Conservation (phyloP, 768 basidiomycete genomes). For the Boletus sensibilis region DNA sequence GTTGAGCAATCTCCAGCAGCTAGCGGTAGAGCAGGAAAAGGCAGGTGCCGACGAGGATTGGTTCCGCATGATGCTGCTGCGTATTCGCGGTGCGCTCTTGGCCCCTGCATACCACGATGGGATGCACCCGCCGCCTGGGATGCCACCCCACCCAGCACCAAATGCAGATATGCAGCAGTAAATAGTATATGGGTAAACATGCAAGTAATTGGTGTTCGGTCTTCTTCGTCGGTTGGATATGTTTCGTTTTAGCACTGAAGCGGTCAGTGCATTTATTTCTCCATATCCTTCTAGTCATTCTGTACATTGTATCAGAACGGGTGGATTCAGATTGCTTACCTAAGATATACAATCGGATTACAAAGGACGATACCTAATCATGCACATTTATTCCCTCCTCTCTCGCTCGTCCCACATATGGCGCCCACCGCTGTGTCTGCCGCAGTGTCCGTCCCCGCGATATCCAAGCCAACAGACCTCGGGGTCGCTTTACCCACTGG, state of each 20-base stretch:
- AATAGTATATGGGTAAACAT: background rate
- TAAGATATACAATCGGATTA: conserved; percentile 27
- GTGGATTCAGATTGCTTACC: conserved; percentile 14
- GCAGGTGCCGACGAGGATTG: conserved; percentile 78
- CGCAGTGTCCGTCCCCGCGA: conserved; percentile 15
- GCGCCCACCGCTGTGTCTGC: conserved; percentile 57
- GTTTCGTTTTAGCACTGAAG: conserved; percentile 4
- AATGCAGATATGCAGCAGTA: conserved; percentile 35
- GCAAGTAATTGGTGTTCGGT: background rate
- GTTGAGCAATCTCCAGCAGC: conserved; percentile 66
- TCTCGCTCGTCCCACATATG: conserved; percentile 41
- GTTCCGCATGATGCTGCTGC: conserved; percentile 82
- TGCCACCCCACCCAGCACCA: conserved; percentile 37
- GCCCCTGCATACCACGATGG: conserved; percentile 40
- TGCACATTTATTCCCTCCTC: background rate
- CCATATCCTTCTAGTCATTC: background rate
- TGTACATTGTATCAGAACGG: conserved; percentile 4
- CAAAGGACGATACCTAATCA: conserved; percentile 2
- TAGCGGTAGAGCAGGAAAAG: conserved; percentile 83
- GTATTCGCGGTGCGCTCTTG: conserved; percentile 74
- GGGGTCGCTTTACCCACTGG: conserved; percentile 37
- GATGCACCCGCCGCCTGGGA: conserved; percentile 38
- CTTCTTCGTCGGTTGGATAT: background rate
- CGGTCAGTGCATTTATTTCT: conserved; percentile 1
- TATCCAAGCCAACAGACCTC: conserved; percentile 18